Evolutionary conservation across 148 eudicot species (phyloP).

Genomic region (Rheum nobile): DNA sequence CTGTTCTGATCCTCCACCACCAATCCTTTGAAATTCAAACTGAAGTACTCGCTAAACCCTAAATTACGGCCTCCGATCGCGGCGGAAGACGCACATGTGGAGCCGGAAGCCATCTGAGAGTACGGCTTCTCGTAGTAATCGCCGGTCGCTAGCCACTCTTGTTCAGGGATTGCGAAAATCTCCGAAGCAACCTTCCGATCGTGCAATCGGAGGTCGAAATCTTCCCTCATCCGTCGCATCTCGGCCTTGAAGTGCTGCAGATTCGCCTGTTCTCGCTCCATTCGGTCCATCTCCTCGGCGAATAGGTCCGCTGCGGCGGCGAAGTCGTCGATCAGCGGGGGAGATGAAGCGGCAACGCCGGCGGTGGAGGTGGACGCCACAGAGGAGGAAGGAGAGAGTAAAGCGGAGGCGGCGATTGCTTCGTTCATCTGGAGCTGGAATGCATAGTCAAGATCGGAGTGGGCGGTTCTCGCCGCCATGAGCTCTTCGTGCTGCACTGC

Average conservation of each 20-base stretch:
- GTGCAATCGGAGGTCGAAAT: slow-evolving; percentile 32
- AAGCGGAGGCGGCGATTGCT: slow-evolving; percentile 12
- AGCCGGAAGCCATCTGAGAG: background rate
- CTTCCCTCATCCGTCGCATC: slow-evolving; percentile 12
- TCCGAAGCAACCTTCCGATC: slow-evolving; percentile 40
- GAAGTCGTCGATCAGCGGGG: background rate
- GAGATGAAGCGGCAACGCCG: background rate
- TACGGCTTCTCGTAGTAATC: slow-evolving; percentile 15
- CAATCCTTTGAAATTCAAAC: slow-evolving; percentile 18
- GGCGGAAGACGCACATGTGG: background rate
- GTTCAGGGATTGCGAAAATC: slow-evolving; percentile 22
- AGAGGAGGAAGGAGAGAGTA: slow-evolving; percentile 9
- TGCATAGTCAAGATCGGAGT: slow-evolving; percentile 21
- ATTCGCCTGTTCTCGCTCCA: slow-evolving; percentile 24
- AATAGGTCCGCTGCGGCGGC: slow-evolving; percentile 10
- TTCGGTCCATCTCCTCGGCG: slow-evolving; percentile 24
- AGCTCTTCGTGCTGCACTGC: background rate
- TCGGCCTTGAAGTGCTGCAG: slow-evolving; percentile 16
- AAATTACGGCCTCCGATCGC: background rate
- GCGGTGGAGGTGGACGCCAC: background rate
- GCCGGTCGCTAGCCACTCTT: slow-evolving; percentile 32
- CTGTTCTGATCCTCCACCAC: background rate
- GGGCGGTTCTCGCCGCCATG: slow-evolving; percentile 13
- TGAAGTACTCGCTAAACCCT: slow-evolving; percentile 9
- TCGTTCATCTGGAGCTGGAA: slow-evolving; percentile 31